Percentiles rank a stretch among this genome's conserved stretches.
Evolutionary conservation across 202 grass and related monocot species (phyloP).

Genomic region (Saccharum hybrid): DNA sequence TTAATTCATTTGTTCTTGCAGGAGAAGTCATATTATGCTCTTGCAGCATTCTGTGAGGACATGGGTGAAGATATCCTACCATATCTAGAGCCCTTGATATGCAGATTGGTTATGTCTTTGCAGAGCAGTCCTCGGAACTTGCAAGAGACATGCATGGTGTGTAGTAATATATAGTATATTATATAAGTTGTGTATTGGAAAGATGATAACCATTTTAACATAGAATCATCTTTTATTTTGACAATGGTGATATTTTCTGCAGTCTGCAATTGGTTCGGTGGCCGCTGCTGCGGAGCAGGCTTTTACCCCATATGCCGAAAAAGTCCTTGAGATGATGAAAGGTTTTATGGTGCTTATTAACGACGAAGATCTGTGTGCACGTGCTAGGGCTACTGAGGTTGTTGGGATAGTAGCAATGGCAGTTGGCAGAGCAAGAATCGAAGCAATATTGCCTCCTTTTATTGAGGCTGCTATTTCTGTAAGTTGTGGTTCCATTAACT

Average conservation of each 20-base stretch:
- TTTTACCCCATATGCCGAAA: constrained; percentile 93
- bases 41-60: constrained; percentile 98
- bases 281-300: constrained; percentile 89
- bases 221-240: constrained; percentile 29
- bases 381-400: constrained; percentile 94
- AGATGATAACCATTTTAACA: not conserved
- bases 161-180: constrained; percentile 38
- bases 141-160: constrained; percentile 99
- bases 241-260: constrained; percentile 50
- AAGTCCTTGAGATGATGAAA: constrained; percentile 99
- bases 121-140: constrained; percentile 87
- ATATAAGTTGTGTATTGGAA: constrained; percentile 27
- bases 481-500: constrained; percentile 45
- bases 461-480: constrained; percentile 95
- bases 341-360: constrained; percentile 84
- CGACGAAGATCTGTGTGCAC: constrained; percentile 81
- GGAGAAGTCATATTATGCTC: constrained; percentile 98
- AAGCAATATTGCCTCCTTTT: constrained; percentile 87
- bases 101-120: constrained; percentile 79
- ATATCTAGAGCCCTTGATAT: constrained; percentile 91
- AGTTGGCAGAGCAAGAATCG: constrained; percentile 82
- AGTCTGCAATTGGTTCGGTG: constrained; percentile 97
- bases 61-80: constrained; percentile 96
- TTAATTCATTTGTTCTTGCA: constrained; percentile 49
- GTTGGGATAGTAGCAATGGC: constrained; percentile 98